Conservation (phyloP, 164 flowering plant genomes). For the Magnolia sinica region DNA sequence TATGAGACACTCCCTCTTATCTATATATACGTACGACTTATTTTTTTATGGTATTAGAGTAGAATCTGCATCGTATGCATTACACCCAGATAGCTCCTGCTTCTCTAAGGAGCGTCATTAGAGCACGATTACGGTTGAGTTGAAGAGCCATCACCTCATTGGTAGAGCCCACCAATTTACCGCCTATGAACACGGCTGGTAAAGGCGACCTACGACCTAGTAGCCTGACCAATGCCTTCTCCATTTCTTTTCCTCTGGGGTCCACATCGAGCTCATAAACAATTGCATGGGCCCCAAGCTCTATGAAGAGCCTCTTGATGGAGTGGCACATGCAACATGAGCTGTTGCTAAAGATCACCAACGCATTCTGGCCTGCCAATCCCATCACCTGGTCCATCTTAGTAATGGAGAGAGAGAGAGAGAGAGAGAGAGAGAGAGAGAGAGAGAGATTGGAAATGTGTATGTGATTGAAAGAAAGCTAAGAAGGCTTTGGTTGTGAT, state of each 20-base stretch:
- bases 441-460: neutral
- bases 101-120: conserved; percentile 43
- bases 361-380: conserved; percentile 46
- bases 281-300: conserved; percentile 49
- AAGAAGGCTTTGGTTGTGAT: neutral
- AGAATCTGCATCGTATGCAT: too few relatives aligned
- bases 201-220: conserved; percentile 45
- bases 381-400: conserved; percentile 37
- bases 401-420: neutral
- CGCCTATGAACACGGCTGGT: conserved; percentile 58
- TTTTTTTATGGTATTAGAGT: too few relatives aligned
- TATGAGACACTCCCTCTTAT: too few relatives aligned
- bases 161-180: conserved; percentile 42
- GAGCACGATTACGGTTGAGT: conserved; percentile 33
- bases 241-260: conserved; percentile 42
- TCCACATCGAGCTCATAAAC: conserved; percentile 49
- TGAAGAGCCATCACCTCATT: conserved; percentile 50
- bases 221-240: conserved; percentile 41
- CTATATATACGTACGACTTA: too few relatives aligned
- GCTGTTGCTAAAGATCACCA: conserved; percentile 72
- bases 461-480: neutral
- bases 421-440: neutral
- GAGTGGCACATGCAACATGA: conserved; percentile 69
- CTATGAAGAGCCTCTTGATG: conserved; percentile 44
- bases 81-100: conserved; percentile 59